Evolutionary conservation across 176 grass and related monocot species (phyloP).

Genomic region (Tillandsia leiboldiana): DNA sequence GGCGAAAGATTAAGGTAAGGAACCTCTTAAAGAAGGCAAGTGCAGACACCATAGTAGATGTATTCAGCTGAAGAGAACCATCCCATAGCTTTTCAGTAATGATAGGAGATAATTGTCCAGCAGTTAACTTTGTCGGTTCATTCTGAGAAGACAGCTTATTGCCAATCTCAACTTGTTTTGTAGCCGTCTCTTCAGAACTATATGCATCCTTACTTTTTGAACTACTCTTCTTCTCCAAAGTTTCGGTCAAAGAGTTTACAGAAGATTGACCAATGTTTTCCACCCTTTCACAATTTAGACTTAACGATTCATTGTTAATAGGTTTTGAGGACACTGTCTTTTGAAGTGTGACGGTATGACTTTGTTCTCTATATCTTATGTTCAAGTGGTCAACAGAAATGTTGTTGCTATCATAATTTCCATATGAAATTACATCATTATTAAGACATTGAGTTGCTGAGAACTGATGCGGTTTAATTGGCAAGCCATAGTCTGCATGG

Average conservation of each 20-base stretch:
- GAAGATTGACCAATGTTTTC: not conserved
- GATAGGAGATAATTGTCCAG: conserved; percentile 5
- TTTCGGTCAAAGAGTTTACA: not conserved
- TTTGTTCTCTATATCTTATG: conserved; percentile 2
- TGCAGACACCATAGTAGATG: conserved; percentile 13
- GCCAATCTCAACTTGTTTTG: not conserved
- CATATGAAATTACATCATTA: not conserved
- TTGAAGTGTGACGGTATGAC: not conserved
- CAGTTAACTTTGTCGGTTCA: conserved; percentile 16
- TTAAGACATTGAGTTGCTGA: not conserved
- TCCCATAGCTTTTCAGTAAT: conserved; percentile 22
- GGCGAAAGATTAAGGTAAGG: conserved; percentile 7
- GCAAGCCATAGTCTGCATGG: not conserved
- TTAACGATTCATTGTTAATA: not conserved
- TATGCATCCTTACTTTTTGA: not conserved
- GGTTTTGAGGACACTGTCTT: not conserved
- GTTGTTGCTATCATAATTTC: not conserved
- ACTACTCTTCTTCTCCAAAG: not conserved
- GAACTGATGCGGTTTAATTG: not conserved
- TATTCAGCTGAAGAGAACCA: conserved; percentile 23
- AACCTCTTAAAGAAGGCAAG: conserved; percentile 30
- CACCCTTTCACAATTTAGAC: not conserved
- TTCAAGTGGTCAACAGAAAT: not conserved
- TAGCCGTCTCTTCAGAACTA: not conserved
- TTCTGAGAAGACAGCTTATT: conserved; percentile 7